These are phyloP conservation scores for Botrytis fabae DNA, from an alignment of 2,329 filamentous ascomycete genomes.

Conservation along the genomic window DNA sequence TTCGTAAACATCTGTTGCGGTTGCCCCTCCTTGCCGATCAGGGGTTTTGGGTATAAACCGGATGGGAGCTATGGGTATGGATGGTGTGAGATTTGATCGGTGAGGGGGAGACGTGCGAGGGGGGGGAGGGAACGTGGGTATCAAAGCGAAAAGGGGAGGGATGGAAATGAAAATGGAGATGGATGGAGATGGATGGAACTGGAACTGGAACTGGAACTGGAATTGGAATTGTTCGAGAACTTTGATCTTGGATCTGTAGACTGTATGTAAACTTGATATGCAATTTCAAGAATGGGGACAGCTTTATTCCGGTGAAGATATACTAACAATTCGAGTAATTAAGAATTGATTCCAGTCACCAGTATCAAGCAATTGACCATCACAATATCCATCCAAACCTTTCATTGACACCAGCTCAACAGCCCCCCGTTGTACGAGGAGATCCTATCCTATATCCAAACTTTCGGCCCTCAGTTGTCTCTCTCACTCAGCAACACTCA, in stretches of 20 bases:
- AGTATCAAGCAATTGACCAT: background rate
- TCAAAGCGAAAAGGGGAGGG: background rate
- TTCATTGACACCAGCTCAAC: too few relatives aligned
- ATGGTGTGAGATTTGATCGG: background rate
- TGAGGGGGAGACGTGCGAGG: constrained; percentile 6
- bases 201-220: background rate
- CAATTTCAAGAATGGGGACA: background rate
- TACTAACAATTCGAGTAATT: background rate
- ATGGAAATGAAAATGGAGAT: too few relatives aligned
- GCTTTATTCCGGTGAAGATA: background rate
- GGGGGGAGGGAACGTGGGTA: background rate
- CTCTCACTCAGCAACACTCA: background rate
- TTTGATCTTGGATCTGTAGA: too few relatives aligned
- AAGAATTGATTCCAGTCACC: background rate
- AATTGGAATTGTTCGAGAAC: constrained; percentile 2
- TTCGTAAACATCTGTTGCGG: background rate
- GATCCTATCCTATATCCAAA: too few relatives aligned
- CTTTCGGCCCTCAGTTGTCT: too few relatives aligned
- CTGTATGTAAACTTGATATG: background rate
- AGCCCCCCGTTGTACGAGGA: too few relatives aligned
- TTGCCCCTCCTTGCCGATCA: constrained; percentile 19
- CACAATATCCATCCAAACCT: too few relatives aligned
- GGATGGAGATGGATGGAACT: background rate
- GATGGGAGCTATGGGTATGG: background rate
- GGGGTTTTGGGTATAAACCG: background rate